Evolutionary conservation across 78 protist genomes (phyloP).

Genomic region (slime mould (Dictyostelium discoideum)): dicty_2.7 NC_007089.4:4972501-4973000

Average conservation of each 20-base stretch:
- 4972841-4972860: background rate
- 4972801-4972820: background rate
- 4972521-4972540: background rate
- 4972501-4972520: background rate
- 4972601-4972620: conserved; percentile 3
- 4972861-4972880: background rate
- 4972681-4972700: background rate
- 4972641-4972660: background rate
- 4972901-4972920: background rate
- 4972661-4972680: conserved; percentile 3
- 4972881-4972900: background rate
- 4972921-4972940: conserved; percentile 1
- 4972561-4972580: background rate
- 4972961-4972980: background rate
- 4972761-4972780: background rate
- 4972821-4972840: background rate
- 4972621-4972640: background rate
- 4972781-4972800: background rate
- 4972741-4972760: background rate
- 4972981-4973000: background rate
- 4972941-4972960: background rate
- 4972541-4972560: background rate
- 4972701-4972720: background rate
- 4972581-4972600: background rate
- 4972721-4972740: background rate